Conservation (phyloP, 768 basidiomycete species). For the Lactarius trivialis region DNA sequence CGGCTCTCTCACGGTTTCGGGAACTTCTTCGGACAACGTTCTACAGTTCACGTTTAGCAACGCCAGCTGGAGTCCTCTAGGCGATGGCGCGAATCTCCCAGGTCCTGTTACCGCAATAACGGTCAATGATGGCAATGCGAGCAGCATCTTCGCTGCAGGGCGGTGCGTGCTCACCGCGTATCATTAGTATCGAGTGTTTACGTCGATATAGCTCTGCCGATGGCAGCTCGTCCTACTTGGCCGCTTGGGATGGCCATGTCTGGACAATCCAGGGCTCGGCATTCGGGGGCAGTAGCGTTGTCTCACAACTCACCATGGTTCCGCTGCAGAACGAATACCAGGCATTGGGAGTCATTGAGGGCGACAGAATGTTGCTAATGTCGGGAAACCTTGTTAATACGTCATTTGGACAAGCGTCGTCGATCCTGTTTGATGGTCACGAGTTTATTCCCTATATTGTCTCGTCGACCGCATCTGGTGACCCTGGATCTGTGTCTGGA, state of each 20-base stretch:
- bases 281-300: conserved; percentile 49
- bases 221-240: conserved; percentile 61
- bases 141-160: conserved; percentile 88
- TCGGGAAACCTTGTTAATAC: conserved; percentile 70
- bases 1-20: conserved; percentile 67
- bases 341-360: conserved; percentile 63
- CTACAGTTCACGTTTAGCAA: conserved; percentile 68
- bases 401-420: conserved; percentile 71
- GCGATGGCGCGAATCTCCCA: conserved; percentile 54
- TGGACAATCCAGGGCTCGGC: conserved; percentile 67
- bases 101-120: conserved; percentile 88
- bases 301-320: conserved; percentile 86
- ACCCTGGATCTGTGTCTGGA: conserved; percentile 62
- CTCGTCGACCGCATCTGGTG: conserved; percentile 57
- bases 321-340: conserved; percentile 75
- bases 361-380: conserved; percentile 85
- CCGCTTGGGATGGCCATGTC: conserved; percentile 74
- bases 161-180: conserved; percentile 42
- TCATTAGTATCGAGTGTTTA: background rate
- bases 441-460: conserved; percentile 77
- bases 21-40: conserved; percentile 62
- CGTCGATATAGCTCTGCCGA: conserved; percentile 41
- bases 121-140: conserved; percentile 71
- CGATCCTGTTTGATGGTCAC: conserved; percentile 83
- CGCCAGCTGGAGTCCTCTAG: conserved; percentile 66